phyloP scores from a whole-genome alignment of 2,329 filamentous ascomycete genomes.

The Ceratocystis albifundus region DNA sequence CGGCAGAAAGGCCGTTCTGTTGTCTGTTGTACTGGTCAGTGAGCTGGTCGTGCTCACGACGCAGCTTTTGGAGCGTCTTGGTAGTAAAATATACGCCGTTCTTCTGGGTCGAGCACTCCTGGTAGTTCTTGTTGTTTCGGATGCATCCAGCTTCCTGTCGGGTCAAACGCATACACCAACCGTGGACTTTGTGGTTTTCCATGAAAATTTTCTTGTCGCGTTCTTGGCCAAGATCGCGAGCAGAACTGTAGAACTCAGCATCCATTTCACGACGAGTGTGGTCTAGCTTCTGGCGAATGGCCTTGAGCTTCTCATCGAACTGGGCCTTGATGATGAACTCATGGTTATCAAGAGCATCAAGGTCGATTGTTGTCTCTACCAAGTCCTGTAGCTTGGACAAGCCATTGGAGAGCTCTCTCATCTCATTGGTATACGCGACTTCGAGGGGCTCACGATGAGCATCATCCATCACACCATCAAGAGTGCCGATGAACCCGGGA shows the following conservation, averaged over 20 bases:
- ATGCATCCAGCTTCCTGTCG: conserved; percentile 86
- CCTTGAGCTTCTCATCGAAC: conserved; percentile 77
- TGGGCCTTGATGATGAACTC: conserved; percentile 99
- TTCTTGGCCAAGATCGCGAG: conserved; percentile 75
- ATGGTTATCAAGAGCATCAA: conserved; percentile 89
- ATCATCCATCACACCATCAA: conserved; percentile 94
- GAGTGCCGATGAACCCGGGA: conserved; percentile 75
- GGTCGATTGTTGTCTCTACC: conserved; percentile 95
- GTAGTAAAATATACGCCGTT: conserved; percentile 99
- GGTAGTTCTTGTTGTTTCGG: conserved; percentile 77
- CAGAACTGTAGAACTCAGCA: conserved; percentile 63
- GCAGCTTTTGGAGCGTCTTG: conserved; percentile 61
- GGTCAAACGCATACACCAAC: conserved; percentile 91
- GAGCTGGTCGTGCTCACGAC: conserved; percentile 85
- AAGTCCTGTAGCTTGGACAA: conserved; percentile 86
- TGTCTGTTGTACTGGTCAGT: conserved; percentile 92
- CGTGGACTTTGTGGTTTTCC: conserved; percentile 90
- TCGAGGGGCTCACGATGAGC: conserved; percentile 80
- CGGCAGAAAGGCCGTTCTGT: conserved; percentile 77
- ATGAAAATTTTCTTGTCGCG: conserved; percentile 98
- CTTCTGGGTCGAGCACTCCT: conserved; percentile 96
- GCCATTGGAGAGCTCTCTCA: conserved; percentile 64
- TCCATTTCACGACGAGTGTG: conserved; percentile 73
- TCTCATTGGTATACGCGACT: conserved; percentile 71
- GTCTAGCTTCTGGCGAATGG: conserved; percentile 87